Percentiles rank a stretch among this genome's conserved stretches.
Evolutionary conservation across 805 yeast species (phyloP).

Genomic region (Ogataea allantospora): DNA sequence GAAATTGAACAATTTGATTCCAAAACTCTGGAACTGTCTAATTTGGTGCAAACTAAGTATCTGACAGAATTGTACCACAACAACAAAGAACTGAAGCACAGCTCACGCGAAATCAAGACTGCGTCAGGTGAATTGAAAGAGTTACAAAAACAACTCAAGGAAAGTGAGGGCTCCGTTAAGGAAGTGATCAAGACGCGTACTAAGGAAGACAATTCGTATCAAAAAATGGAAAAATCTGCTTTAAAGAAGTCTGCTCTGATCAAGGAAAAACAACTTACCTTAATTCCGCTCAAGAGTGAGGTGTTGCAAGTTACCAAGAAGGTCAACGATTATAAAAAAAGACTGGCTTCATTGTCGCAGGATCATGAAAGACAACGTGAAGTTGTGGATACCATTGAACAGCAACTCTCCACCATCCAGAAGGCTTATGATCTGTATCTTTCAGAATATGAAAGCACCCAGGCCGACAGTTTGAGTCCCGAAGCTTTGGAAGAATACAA

Average conservation of each 20-base stretch:
- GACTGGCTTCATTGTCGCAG: conserved; percentile 45
- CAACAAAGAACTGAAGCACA: conserved; percentile 40
- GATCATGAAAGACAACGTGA: conserved; percentile 55
- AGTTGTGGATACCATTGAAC: conserved; percentile 40
- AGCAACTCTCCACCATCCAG: conserved; percentile 43
- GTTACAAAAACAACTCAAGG: conserved; percentile 19
- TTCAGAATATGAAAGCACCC: conserved; percentile 13
- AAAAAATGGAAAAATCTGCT: conserved; percentile 40
- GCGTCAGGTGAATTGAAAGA: conserved; percentile 27
- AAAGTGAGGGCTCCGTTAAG: conserved; percentile 30
- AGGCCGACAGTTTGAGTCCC: conserved; percentile 36
- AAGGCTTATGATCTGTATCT: conserved; percentile 23
- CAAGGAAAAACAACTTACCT: conserved; percentile 44
- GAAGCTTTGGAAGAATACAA: conserved; percentile 60
- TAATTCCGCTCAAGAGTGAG: conserved; percentile 64
- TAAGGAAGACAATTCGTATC: conserved; percentile 42
- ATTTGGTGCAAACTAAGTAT: conserved; percentile 47
- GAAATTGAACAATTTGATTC: conserved; percentile 68
- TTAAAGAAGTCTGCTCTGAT: conserved; percentile 37
- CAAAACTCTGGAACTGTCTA: conserved; percentile 48
- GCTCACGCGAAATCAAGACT: conserved; percentile 22
- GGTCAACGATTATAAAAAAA: conserved; percentile 43
- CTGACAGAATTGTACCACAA: conserved; percentile 67
- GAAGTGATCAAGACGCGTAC: conserved; percentile 42
- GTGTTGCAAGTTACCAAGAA: conserved; percentile 48